Evolutionary conservation across 169 alveolate species (phyloP), one percentile per base, ranked within the genome.

Genomic region (Eimeria sp.): DNA sequence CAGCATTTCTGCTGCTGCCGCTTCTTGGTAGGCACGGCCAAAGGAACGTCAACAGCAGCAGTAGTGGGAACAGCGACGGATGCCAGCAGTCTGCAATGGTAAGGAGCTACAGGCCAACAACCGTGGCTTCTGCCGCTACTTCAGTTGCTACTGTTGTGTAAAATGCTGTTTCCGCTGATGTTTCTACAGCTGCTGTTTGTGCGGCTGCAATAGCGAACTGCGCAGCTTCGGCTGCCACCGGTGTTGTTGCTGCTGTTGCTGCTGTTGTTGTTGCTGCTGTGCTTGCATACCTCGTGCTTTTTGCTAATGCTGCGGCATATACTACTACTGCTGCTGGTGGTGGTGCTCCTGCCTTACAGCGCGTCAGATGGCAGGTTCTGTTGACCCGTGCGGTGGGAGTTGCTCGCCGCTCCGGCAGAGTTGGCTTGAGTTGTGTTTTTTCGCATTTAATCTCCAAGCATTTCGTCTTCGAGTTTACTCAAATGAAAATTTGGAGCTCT

Each of bases 191-290:
- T 70, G 45, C 49, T 11, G 30, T 40, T 25, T 45, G 11, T 40
- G 80, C n/a, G 9, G 80, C 61, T 54, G 61, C 61, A 54, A 54
- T 54, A 54, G 61, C 61, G 61, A 54, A 7, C 9, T 27, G 80
- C 80, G 80, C 49, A 18, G 80, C 80, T 70, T 70, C 80, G 47
- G 80, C 80, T 70, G 51, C 10, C 1, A 14, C 80, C 80, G 80
- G 51, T 27, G 47, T 20, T 70, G 11, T 25, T 40, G 80, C 51
- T 14, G 43, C 47, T 70, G 43, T 47, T 5, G 80, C 47, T 30
- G 80, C 11, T 20, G 80, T 70, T 25, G 80, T 0, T 25, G 80
- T 18, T 70, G 51, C 20, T 5, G 80, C 10, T 47, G 43, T 1
- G 27, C 49, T 27, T 25, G 80, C 61, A 34, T 34, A 2, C 61